A percentile compares a stretch with the other conserved stretches of the same genome.
Evolutionary conservation across 768 basidiomycete genomes (phyloP).

Genomic region (Boletus patriciae): DNA sequence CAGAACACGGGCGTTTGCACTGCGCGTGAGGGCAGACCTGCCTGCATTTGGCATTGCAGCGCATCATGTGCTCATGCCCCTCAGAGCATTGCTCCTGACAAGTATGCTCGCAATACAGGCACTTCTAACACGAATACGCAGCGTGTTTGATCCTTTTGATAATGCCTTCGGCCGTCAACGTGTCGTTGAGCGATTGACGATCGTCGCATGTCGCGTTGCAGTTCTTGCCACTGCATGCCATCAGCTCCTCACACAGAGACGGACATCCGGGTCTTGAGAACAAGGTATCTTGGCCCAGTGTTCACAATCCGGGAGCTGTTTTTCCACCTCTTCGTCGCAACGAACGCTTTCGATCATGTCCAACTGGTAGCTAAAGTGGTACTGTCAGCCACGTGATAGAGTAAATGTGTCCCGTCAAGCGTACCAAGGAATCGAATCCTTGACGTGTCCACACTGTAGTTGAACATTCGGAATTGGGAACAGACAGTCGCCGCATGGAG

Average conservation of each 20-base stretch:
- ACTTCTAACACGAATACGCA: constrained; percentile 50
- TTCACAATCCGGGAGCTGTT: constrained; percentile 52
- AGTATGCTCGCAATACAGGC: constrained; percentile 54
- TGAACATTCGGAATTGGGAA: constrained; percentile 46
- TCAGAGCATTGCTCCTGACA: constrained; percentile 52
- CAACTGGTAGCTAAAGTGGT: constrained; percentile 41
- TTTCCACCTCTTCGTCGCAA: constrained; percentile 46
- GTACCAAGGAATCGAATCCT: constrained; percentile 49
- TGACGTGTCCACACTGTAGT: constrained; percentile 60
- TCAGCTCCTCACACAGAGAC: constrained; percentile 41
- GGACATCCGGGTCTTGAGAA: constrained; percentile 47
- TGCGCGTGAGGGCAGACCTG: constrained; percentile 55
- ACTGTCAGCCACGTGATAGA: background rate
- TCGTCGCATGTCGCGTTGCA: constrained; percentile 51
- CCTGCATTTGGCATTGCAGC: constrained; percentile 49
- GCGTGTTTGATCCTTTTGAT: constrained; percentile 39
- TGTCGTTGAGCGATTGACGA: constrained; percentile 41
- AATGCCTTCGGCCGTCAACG: background rate
- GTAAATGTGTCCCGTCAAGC: constrained; percentile 3
- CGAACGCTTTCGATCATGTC: constrained; percentile 44
- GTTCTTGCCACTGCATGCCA: constrained; percentile 53
- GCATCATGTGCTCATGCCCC: constrained; percentile 47
- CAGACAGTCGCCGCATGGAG: constrained; percentile 52
- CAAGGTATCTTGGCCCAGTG: constrained; percentile 51
- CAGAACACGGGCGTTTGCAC: constrained; percentile 50